Conservation (phyloP, 768 basidiomycete genomes). For the Serendipita sp. region DNA sequence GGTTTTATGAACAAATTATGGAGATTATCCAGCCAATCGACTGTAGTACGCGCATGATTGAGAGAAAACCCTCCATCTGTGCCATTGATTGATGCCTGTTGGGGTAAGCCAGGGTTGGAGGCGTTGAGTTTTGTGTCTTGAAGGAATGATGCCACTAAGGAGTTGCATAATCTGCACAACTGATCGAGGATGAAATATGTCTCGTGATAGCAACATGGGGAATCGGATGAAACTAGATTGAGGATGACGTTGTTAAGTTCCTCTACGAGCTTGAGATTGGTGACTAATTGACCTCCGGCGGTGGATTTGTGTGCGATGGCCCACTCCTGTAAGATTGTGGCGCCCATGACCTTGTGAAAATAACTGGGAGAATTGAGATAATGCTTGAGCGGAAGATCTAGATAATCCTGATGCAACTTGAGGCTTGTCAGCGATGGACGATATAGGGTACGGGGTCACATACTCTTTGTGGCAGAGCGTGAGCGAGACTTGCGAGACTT, state of each 20-base stretch:
- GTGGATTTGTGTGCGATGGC: slow-evolving; percentile 29
- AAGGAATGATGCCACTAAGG: slow-evolving; percentile 67
- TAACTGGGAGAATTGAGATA: slow-evolving; percentile 81
- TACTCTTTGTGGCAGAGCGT: slow-evolving; percentile 52
- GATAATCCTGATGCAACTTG: slow-evolving; percentile 43
- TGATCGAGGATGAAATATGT: slow-evolving; percentile 69
- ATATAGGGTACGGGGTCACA: slow-evolving; percentile 14
- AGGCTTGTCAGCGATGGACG: not conserved
- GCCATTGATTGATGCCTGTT: slow-evolving; percentile 59
- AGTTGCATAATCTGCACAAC: slow-evolving; percentile 63
- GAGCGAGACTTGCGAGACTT: slow-evolving; percentile 56
- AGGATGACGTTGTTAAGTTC: slow-evolving; percentile 57
- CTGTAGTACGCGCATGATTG: slow-evolving; percentile 53
- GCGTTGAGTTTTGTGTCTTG: slow-evolving; percentile 77
- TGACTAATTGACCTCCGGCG: slow-evolving; percentile 36
- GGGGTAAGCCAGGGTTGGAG: slow-evolving; percentile 55
- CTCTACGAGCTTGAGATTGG: slow-evolving; percentile 42
- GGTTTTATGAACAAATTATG: slow-evolving; percentile 46
- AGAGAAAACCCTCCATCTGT: slow-evolving; percentile 59
- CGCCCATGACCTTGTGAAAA: slow-evolving; percentile 77
- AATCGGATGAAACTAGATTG: slow-evolving; percentile 52
- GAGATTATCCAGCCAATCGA: slow-evolving; percentile 30
- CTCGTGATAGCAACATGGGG: slow-evolving; percentile 78
- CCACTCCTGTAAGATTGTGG: slow-evolving; percentile 87
- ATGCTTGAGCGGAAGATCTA: slow-evolving; percentile 58